A percentile compares a stretch with the other conserved stretches of the same genome.
These are phyloP conservation scores for Porcisia deanei DNA, from an alignment of 208 protist species.

Conservation along the genomic window DNA sequence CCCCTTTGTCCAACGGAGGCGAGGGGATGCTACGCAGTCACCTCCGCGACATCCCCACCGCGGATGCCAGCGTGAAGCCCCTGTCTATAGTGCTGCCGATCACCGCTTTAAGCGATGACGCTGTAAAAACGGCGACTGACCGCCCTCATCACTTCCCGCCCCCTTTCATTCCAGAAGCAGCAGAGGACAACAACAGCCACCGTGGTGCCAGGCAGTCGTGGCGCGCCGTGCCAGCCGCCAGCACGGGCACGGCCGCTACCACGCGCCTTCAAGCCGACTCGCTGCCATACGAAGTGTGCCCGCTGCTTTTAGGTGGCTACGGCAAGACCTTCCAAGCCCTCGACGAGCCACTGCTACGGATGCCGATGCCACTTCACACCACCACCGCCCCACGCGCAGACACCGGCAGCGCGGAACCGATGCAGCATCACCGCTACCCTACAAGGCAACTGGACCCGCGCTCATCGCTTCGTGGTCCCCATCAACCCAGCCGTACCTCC, in stretches of 20 bases:
- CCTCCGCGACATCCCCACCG: neutral
- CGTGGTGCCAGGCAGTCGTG: neutral
- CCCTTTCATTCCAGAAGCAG: neutral
- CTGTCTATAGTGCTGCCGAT: neutral
- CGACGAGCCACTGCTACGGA: conserved; percentile 7
- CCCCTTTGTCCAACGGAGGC: neutral
- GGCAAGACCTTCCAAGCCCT: conserved; percentile 11
- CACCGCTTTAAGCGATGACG: neutral
- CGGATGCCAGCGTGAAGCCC: neutral
- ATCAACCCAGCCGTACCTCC: neutral
- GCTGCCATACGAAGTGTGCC: conserved; percentile 35
- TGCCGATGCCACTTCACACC: conserved; percentile 1
- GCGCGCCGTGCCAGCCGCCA: neutral
- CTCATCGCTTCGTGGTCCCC: neutral
- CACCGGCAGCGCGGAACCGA: neutral
- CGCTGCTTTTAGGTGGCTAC: conserved; percentile 25
- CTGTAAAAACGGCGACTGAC: neutral
- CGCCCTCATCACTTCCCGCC: neutral
- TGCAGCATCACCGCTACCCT: neutral
- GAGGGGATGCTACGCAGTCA: neutral
- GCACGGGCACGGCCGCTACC: neutral
- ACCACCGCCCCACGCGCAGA: neutral
- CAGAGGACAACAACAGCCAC: neutral
- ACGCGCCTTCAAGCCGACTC: neutral
- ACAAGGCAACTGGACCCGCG: neutral